phyloP scores from a whole-genome alignment of 2,329 filamentous ascomycete genomes.

The Talaromyces sp. region DNA sequence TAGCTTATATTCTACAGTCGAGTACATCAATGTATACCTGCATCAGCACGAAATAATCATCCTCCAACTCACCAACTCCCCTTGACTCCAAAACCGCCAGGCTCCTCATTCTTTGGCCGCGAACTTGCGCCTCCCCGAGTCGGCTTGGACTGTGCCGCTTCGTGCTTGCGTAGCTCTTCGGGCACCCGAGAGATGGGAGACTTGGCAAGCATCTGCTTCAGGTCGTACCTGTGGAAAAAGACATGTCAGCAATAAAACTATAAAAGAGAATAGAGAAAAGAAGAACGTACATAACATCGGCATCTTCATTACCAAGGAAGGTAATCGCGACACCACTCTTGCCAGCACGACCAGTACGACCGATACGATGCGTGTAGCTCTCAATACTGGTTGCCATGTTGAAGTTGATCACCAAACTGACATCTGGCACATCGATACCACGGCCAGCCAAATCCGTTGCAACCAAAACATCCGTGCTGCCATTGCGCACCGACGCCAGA shows the following conservation, averaged over 20 bases:
- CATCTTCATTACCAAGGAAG: conserved; percentile 85
- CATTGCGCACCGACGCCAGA: conserved; percentile 74
- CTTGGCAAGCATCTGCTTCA: conserved; percentile 94
- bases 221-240: conserved; percentile 56
- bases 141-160: conserved; percentile 82
- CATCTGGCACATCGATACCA: conserved; percentile 96
- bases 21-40: not conserved
- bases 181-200: conserved; percentile 82
- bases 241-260: conserved; percentile 14
- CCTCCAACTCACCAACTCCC: conserved; percentile 22
- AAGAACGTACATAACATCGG: conserved; percentile 67
- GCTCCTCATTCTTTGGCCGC: conserved; percentile 45
- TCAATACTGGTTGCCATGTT: conserved; percentile 96
- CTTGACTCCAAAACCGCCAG: conserved; percentile 31
- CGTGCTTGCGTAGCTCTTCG: conserved; percentile 83
- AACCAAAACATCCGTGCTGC: conserved; percentile 79
- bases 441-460: conserved; percentile 92
- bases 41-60: not conserved
- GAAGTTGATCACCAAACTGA: conserved; percentile 94
- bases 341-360: conserved; percentile 92
- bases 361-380: conserved; percentile 92
- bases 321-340: conserved; percentile 96
- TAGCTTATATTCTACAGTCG: not conserved
- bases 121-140: conserved; percentile 30
- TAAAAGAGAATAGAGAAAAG: not conserved